A percentile compares a stretch with the other conserved stretches of the same genome.
These are phyloP conservation scores for Simmondsia chinensis DNA, from an alignment of 148 eudicot species.

Conservation along the genomic window DNA sequence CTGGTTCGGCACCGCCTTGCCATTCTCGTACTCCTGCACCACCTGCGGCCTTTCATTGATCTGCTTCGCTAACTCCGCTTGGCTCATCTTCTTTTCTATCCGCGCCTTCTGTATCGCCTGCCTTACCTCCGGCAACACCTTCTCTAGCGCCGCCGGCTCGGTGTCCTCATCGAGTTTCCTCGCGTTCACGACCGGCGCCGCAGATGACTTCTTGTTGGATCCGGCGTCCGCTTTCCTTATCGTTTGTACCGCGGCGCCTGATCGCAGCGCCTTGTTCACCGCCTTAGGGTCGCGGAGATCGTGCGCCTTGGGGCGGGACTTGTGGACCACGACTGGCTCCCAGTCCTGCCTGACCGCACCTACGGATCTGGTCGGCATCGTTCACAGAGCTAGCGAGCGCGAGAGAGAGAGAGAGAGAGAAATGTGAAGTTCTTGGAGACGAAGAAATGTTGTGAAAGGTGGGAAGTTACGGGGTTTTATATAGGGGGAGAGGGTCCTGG, in stretches of 20 bases:
- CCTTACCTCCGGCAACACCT: conserved; percentile 41
- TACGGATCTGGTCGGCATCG: conserved; percentile 35
- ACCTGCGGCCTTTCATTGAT: conserved; percentile 58
- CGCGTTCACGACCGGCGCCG: conserved; percentile 31
- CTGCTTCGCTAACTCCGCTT: conserved; percentile 52
- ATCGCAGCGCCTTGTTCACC: conserved; percentile 55
- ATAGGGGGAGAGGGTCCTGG: conserved; percentile 8
- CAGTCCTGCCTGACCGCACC: conserved; percentile 56
- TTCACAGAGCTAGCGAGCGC: background rate
- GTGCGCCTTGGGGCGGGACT: conserved; percentile 35
- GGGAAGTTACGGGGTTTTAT: background rate
- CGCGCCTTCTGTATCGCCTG: conserved; percentile 62
- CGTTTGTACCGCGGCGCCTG: conserved; percentile 49
- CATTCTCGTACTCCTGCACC: conserved; percentile 85
- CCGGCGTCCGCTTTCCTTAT: conserved; percentile 52
- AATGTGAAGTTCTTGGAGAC: background rate
- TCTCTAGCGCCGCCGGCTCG: conserved; percentile 47
- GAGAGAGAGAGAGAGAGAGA: background rate
- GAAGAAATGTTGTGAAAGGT: background rate
- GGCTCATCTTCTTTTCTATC: conserved; percentile 74
- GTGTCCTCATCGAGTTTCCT: conserved; percentile 62
- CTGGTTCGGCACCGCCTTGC: conserved; percentile 71
- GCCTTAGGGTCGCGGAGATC: conserved; percentile 55
- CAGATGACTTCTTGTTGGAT: conserved; percentile 31
- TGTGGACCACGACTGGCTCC: conserved; percentile 67